phyloP scores from a whole-genome alignment of 2,329 filamentous ascomycete species.

The Grosmannia clavigera region DNA sequence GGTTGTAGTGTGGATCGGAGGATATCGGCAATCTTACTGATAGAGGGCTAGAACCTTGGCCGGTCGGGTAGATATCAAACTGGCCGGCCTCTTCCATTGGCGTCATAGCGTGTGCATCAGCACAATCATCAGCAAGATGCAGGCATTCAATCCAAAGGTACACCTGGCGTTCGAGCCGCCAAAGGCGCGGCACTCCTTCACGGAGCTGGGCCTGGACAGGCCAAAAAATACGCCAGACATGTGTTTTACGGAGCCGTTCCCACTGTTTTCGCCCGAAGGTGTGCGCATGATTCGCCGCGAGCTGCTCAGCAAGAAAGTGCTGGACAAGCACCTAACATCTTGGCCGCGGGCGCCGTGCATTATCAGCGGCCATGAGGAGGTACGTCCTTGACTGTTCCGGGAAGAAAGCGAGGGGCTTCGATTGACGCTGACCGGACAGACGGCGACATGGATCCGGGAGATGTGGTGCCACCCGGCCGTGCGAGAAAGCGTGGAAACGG shows the following conservation, averaged over 20 bases:
- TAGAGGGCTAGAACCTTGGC: background rate
- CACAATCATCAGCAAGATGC: background rate
- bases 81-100: background rate
- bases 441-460: constrained; percentile 1
- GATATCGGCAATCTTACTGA: background rate
- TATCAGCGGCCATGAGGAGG: constrained; percentile 1
- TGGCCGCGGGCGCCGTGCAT: constrained; percentile 1
- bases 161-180: constrained; percentile 1
- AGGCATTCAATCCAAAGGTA: background rate
- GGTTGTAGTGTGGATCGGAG: background rate
- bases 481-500: background rate
- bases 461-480: constrained; percentile 2
- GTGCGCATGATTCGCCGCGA: background rate
- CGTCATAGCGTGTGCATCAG: background rate
- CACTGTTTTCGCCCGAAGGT: background rate
- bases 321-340: constrained; percentile 1
- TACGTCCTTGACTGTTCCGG: background rate
- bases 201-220: background rate
- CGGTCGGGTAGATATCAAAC: background rate
- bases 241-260: background rate
- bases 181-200: background rate
- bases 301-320: background rate
- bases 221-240: background rate
- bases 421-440: background rate
- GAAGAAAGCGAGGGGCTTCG: background rate